Percentiles rank a stretch among this genome's conserved stretches.
Conservation (phyloP, 2,329 filamentous ascomycete species). For the Juglanconis sp. region DNA sequence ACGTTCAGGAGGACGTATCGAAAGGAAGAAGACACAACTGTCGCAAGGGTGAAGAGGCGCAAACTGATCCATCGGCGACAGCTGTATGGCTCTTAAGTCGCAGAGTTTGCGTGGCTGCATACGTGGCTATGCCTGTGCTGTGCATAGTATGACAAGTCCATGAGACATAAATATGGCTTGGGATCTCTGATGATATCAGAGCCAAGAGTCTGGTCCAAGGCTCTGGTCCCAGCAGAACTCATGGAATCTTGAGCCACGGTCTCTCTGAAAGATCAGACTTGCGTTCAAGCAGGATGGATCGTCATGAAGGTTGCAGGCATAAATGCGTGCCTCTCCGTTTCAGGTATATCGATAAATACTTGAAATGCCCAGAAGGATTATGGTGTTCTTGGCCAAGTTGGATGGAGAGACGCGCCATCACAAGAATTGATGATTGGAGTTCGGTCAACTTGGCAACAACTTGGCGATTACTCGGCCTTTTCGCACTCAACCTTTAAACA, state of each 20-base stretch:
- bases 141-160: no score
- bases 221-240: not conserved
- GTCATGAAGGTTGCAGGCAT: not conserved
- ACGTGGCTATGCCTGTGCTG: not conserved
- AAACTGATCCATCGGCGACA: no score
- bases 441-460: not conserved
- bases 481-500: no score
- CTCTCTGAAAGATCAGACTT: not conserved
- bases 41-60: no score
- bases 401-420: not conserved
- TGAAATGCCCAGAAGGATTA: not conserved
- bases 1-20: not conserved
- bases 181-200: not conserved
- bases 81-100: not conserved
- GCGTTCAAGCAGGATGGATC: not conserved
- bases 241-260: no score
- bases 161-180: not conserved
- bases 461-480: not conserved
- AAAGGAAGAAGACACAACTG: no score
- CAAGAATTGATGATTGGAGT: not conserved
- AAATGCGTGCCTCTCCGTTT: not conserved
- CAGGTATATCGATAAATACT: not conserved
- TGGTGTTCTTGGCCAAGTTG: not conserved
- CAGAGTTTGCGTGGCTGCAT: not conserved
- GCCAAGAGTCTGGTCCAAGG: not conserved